Conservation (phyloP, 2,329 filamentous ascomycete species). For the Diatrype stigma region DNA sequence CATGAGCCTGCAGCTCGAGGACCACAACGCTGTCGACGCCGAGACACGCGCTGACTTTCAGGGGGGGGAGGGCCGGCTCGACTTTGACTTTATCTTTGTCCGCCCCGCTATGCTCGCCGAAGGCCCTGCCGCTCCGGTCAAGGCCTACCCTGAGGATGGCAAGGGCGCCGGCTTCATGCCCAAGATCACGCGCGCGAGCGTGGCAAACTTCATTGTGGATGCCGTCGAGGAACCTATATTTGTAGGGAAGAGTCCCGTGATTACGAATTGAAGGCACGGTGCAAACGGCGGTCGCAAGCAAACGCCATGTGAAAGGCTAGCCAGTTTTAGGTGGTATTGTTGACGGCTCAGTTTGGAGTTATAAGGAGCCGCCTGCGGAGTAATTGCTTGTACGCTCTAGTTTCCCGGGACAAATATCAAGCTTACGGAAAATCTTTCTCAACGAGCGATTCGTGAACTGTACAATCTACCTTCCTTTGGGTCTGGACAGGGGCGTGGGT, state of each 20-base stretch:
- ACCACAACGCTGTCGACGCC: slow-evolving; percentile 43
- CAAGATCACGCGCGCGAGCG: slow-evolving; percentile 31
- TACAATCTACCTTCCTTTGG: too few species aligned
- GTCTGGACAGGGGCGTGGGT: too few species aligned
- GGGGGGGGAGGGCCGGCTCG: slow-evolving; percentile 5
- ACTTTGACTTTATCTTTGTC: slow-evolving; percentile 39
- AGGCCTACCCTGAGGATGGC: slow-evolving; percentile 38
- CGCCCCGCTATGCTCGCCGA: slow-evolving; percentile 40
- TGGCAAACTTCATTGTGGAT: slow-evolving; percentile 43
- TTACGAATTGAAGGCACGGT: slow-evolving; percentile 39
- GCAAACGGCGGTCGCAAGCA: too few species aligned
- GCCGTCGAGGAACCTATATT: slow-evolving; percentile 37
- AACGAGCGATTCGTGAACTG: too few species aligned
- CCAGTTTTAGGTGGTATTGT: too few species aligned
- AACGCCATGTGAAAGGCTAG: too few species aligned
- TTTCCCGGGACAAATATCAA: too few species aligned
- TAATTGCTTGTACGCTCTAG: too few species aligned
- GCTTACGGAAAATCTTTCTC: too few species aligned
- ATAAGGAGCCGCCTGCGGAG: too few species aligned
- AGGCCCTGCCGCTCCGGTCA: slow-evolving; percentile 31
- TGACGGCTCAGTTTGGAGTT: too few species aligned
- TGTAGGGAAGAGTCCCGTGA: slow-evolving; percentile 41
- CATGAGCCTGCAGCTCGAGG: slow-evolving; percentile 41
- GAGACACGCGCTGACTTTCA: slow-evolving; percentile 27
- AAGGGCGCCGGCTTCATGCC: slow-evolving; percentile 37